Evolutionary conservation across 164 flowering plant species (phyloP), one percentile per base, ranked within the genome.

Genomic region (Akebia trifoliata): DNA sequence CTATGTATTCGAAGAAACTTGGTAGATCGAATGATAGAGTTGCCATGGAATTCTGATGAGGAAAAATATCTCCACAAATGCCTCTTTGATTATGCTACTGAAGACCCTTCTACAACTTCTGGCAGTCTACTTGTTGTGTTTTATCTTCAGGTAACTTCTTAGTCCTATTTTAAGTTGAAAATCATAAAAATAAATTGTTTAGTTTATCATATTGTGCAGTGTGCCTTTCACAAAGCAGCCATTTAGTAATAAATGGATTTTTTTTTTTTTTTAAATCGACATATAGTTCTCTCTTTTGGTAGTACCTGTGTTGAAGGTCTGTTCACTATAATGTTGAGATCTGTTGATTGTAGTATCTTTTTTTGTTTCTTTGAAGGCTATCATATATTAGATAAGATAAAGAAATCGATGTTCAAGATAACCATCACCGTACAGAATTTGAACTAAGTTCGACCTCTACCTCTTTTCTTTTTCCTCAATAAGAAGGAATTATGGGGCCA

Each of bases 81-180:
- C 71, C 81, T 90, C 35, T 64, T 86, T 29, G 96, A 88, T 57
- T 76, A 59, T 75, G 82, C 91, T 57, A 47, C 40, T 48, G 78
- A 75, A 42, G 78, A 83, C 55, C 94, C 95, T 50, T 72, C 78
- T 57, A 57, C 84, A 50, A 62, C 73, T 45, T 48, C 62, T 52
- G 99, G 99, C 59, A 82, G 92, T 68, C 93, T 90, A 47, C 90
- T 94, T 68, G 93, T 88, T 38, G 90, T 90, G 40, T 94, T 72
- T 72, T 90, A 85, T 80, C 78, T 90, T 45, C 97, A 90, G 95
- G 99, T 94, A 71, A 69, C 18, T 47, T 24, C 34, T 24, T 50
- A 17, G 12, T 35, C 11, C 32, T 18, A 31, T 22, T 24, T 38
- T 11, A 11, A 7, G 8, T 34, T 42, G 14, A 15, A 11, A 6